Percentiles rank a stretch among this genome's conserved stretches.
Evolutionary conservation across 2,329 filamentous ascomycete genomes (phyloP).

Genomic region (Macrophomina pseudophaseolina): DNA sequence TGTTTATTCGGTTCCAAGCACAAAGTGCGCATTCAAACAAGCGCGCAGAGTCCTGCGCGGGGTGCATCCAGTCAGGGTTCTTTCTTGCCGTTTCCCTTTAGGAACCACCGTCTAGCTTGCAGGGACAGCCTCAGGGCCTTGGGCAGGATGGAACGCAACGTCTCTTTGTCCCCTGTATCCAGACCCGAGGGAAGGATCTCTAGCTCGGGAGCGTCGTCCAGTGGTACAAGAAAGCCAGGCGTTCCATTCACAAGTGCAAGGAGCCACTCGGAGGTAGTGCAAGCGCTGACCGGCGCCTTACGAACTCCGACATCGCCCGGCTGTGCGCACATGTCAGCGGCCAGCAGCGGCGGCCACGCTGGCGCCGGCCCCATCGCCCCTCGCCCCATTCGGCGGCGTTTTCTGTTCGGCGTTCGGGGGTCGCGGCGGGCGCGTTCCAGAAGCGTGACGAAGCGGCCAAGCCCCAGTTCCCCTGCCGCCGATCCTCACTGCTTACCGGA

Average conservation of each 20-base stretch:
- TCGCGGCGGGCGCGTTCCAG: conserved; percentile 9
- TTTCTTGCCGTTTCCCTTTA: too few species aligned
- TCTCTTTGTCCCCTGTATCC: too few species aligned
- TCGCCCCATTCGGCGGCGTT: conserved; percentile 14
- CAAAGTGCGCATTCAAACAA: too few species aligned
- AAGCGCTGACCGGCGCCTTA: neutral
- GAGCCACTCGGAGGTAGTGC: neutral
- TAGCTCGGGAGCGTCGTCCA: too few species aligned
- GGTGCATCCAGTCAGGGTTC: too few species aligned
- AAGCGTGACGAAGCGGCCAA: conserved; percentile 23
- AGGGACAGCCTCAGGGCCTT: too few species aligned
- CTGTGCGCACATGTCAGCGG: conserved; percentile 5
- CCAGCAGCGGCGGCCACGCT: conserved; percentile 4
- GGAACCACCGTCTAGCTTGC: too few species aligned
- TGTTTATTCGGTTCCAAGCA: too few species aligned
- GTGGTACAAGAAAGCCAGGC: neutral
- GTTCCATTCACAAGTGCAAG: neutral
- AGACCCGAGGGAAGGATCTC: too few species aligned
- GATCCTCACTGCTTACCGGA: conserved; percentile 23
- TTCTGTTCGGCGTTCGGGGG: conserved; percentile 2
- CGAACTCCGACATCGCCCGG: conserved; percentile 17
- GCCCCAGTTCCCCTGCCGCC: conserved; percentile 12
- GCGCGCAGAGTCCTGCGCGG: too few species aligned
- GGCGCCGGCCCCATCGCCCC: neutral
- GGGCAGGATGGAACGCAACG: too few species aligned